phyloP scores from a whole-genome alignment of 2,329 filamentous ascomycete species.

The Botrytis elliptica region DNA sequence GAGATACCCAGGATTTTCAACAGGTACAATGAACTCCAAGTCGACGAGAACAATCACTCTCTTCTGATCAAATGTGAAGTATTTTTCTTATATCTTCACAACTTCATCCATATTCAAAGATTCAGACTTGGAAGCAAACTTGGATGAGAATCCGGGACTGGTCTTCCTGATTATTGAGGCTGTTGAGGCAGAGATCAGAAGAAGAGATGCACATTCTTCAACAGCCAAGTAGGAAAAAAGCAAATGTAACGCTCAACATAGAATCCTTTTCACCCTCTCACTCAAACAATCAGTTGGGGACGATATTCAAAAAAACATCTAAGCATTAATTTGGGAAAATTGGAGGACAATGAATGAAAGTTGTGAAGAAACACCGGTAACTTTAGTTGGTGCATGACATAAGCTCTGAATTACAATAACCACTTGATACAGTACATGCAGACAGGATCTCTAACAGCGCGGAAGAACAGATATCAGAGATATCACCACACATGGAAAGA shows the following conservation, averaged over 20 bases:
- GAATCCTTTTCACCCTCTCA: background rate
- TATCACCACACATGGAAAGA: background rate
- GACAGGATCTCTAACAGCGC: background rate
- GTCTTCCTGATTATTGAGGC: background rate
- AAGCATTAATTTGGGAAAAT: fast-evolving
- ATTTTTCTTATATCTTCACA: background rate
- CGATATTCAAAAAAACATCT: background rate
- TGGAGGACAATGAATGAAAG: background rate
- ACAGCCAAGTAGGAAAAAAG: background rate
- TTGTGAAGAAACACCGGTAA: background rate
- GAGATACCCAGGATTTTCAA: too few species aligned
- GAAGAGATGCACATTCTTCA: background rate
- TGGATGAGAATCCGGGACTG: background rate
- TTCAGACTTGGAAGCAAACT: background rate
- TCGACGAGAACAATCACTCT: too few species aligned
- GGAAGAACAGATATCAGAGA: background rate
- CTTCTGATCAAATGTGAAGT: background rate
- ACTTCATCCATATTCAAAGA: background rate
- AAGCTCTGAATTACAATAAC: background rate
- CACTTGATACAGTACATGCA: background rate
- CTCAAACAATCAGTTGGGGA: fast-evolving
- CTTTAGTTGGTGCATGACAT: background rate
- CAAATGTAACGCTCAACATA: background rate
- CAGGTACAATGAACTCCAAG: too few species aligned
- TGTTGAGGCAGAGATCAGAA: background rate